A percentile compares a stretch with the other conserved stretches of the same genome.
Evolutionary conservation across 2,329 filamentous ascomycete genomes (phyloP).

Genomic region (Dryadomyces quercivorus): DNA sequence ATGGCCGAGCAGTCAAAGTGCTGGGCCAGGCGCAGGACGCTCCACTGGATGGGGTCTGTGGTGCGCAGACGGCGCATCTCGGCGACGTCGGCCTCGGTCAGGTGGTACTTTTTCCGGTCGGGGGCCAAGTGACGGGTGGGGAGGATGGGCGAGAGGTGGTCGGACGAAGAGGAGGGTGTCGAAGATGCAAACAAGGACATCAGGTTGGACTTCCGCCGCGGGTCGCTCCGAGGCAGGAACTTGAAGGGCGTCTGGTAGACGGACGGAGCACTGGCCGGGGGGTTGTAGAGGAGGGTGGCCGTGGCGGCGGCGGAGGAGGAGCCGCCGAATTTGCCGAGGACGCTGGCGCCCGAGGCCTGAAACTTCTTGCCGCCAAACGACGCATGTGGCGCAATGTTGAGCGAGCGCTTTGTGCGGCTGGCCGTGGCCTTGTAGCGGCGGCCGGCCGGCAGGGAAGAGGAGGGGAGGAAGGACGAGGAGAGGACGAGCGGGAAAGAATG

Average conservation of each 20-base stretch:
- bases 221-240: constrained; percentile 47
- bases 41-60: constrained; percentile 43
- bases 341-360: constrained; percentile 20
- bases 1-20: constrained; percentile 42
- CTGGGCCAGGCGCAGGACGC: constrained; percentile 36
- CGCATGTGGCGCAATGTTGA: constrained; percentile 48
- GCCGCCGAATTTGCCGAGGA: constrained; percentile 15
- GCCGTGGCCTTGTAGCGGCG: constrained; percentile 36
- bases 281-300: constrained; percentile 36
- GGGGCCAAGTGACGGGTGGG: constrained; percentile 3
- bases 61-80: constrained; percentile 46
- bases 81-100: constrained; percentile 41
- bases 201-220: constrained; percentile 37
- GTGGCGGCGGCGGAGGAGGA: constrained; percentile 12
- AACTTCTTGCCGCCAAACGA: constrained; percentile 33
- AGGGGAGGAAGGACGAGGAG: neutral
- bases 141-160: constrained; percentile 8
- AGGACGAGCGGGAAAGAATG: neutral
- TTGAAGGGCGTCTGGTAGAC: constrained; percentile 54
- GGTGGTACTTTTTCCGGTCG: constrained; percentile 28
- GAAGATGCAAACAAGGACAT: constrained; percentile 25
- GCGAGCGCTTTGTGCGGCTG: constrained; percentile 40
- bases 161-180: constrained; percentile 7
- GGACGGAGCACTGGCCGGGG: constrained; percentile 32
- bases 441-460: neutral